Percentiles rank a stretch among this genome's conserved stretches.
Evolutionary conservation across 352 stramenopile genomes (phyloP).

Genomic region (Pythium apleroticum): DNA sequence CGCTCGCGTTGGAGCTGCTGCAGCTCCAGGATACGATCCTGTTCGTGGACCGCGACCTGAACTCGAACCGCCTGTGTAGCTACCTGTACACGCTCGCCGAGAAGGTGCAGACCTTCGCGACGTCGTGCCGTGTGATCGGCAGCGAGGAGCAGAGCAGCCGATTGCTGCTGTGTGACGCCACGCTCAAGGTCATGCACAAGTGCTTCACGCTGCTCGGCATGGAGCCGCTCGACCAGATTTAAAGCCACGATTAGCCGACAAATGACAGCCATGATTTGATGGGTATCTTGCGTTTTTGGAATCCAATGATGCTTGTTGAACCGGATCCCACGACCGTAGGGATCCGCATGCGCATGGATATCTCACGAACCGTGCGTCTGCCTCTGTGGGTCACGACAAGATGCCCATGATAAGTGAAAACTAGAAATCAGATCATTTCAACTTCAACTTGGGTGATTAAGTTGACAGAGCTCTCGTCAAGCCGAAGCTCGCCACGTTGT

Average conservation of each 20-base stretch:
- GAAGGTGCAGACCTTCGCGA: constrained; percentile 98
- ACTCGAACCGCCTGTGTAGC: constrained; percentile 97
- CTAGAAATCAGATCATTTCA: not conserved
- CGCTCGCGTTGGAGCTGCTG: constrained; percentile 94
- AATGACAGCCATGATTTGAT: constrained; percentile 20
- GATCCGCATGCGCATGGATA: not conserved
- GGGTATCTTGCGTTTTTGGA: not conserved
- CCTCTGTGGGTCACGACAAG: not conserved
- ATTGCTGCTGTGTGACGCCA: constrained; percentile 95
- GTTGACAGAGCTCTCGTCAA: too few species aligned
- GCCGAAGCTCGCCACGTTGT: not conserved
- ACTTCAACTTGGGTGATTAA: not conserved
- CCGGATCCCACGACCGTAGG: too few species aligned
- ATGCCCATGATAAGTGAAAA: not conserved
- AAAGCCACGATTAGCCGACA: constrained; percentile 31
- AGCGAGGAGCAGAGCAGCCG: constrained; percentile 94
- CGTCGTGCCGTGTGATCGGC: constrained; percentile 96
- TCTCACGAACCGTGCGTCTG: not conserved
- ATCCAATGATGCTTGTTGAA: too few species aligned
- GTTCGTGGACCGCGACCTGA: constrained; percentile 94
- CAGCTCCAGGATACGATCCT: constrained; percentile 95
- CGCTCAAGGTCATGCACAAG: constrained; percentile 94
- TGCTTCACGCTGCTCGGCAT: constrained; percentile 94
- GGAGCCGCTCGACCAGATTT: constrained; percentile 93
- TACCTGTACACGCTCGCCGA: constrained; percentile 98